Conservation (phyloP, 2,329 filamentous ascomycete genomes). For the Lomentospora prolificans region DNA sequence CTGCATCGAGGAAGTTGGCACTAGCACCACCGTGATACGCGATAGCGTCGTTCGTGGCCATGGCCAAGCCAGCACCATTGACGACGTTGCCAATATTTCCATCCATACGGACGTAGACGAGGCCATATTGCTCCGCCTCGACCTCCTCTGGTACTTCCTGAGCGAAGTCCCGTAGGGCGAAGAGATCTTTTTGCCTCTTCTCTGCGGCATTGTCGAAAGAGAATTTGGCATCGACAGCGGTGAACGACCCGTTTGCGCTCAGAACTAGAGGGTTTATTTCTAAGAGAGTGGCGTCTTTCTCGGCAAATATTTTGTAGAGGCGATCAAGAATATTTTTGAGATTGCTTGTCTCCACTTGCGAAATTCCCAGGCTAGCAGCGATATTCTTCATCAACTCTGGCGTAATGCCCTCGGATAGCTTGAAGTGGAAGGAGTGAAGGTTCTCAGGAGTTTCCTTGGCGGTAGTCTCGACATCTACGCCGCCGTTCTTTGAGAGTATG, state of each 20-base stretch:
- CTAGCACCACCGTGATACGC: constrained; percentile 55
- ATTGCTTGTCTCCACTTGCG: constrained; percentile 8
- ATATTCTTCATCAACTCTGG: constrained; percentile 12
- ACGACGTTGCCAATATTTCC: constrained; percentile 71
- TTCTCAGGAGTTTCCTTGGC: not conserved
- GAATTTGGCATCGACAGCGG: constrained; percentile 28
- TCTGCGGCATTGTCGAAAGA: constrained; percentile 37
- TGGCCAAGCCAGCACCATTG: constrained; percentile 81
- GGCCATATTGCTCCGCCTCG: constrained; percentile 48
- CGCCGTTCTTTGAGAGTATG: constrained; percentile 21
- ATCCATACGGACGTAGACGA: constrained; percentile 62
- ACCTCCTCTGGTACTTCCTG: constrained; percentile 24
- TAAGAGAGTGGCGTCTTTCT: constrained; percentile 36
- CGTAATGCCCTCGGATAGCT: constrained; percentile 18
- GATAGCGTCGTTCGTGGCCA: constrained; percentile 83
- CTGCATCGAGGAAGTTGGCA: constrained; percentile 82
- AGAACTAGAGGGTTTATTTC: constrained; percentile 29
- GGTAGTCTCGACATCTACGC: constrained; percentile 14
- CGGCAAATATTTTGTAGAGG: constrained; percentile 28
- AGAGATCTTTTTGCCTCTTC: constrained; percentile 30
- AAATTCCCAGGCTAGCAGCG: not conserved
- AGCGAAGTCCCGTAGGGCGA: constrained; percentile 23
- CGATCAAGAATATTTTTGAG: constrained; percentile 15
- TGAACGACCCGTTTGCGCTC: constrained; percentile 19
- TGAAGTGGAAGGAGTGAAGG: constrained; percentile 16